Base-by-base conservation (phyloP, 768 basidiomycete genomes). In the Tulasnella sp. region DNA sequence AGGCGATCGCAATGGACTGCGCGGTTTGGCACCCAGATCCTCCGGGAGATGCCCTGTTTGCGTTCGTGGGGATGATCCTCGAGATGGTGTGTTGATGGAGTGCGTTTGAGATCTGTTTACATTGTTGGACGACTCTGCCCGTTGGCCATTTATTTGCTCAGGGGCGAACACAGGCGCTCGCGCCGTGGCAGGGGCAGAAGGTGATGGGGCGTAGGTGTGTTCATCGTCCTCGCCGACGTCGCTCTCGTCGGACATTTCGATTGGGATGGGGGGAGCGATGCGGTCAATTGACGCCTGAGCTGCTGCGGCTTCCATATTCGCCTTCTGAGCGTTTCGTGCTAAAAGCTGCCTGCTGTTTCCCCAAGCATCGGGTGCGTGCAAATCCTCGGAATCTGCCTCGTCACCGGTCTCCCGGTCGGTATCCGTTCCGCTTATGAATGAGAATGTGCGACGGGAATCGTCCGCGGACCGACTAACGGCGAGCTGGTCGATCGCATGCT, bases 401-500 rank as follows among this genome's bases (percentile, higher is more conserved):
- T 76, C 83, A 14, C 78, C 80, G 37, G 81, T 80, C 21, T 57
- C 63, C 5, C 61, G 58, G 39, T 61, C 61, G 39, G 35, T 59
- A 6, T 67, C 70, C 6, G 72, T 71, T 11, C 76, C 77, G 2
- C 79, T 79, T 2, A 80, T 75, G 65, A 89, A 91, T 63, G 84
- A 85, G 68, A 86, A 86, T n/a, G 64, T 65, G 6, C 60, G 63
- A 63, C 85, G 84, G 27, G 81, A 76, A 6, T 78, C 81, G 57
- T 83, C 80, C 14, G 72, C 71, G 9, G 77, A 77, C 11, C 59
- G 43, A 12, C 35, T 27, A 12, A 58, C 59, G 6, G 83, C 85
- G 23, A 91, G 81, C 63, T 91, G 86, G 59, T 92, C 86, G 63
- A 93, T 91, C 17, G 89, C 90, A 62, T 86, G 73, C 68, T 94